A percentile compares a stretch with the other conserved stretches of the same genome.
Evolutionary conservation across 331 rosid genomes (phyloP).

Genomic region (Prunus yedoensis): DNA sequence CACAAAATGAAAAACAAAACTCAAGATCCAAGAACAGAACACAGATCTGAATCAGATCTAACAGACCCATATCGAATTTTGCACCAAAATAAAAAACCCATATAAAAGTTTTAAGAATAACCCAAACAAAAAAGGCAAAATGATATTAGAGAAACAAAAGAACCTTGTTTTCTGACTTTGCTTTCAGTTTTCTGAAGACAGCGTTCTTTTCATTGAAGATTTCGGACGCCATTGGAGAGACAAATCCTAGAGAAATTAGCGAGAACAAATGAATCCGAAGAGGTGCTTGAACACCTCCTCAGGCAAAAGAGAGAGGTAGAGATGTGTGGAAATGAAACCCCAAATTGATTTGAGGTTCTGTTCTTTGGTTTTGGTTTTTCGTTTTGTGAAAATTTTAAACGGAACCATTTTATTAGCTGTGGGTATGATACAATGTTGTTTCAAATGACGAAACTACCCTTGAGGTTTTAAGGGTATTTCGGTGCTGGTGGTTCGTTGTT

Average conservation of each 20-base stretch:
- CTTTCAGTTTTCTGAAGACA: slow-evolving; percentile 73
- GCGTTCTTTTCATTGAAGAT: slow-evolving; percentile 60
- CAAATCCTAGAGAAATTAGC: not conserved
- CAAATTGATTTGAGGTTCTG: not conserved
- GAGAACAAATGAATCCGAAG: slow-evolving; percentile 30
- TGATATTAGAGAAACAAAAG: not conserved
- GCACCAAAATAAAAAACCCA: not conserved
- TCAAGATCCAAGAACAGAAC: slow-evolving; percentile 18
- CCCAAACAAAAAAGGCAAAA: not conserved
- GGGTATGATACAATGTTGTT: not conserved
- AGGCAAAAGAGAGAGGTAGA: slow-evolving; percentile 12
- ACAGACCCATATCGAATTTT: slow-evolving; percentile 20
- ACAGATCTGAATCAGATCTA: slow-evolving; percentile 63
- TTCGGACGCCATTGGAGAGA: slow-evolving; percentile 66
- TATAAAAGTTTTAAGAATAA: too few relatives aligned
- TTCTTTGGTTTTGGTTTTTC: not conserved
- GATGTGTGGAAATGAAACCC: slow-evolving; percentile 8
- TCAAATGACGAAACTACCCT: slow-evolving; percentile 24
- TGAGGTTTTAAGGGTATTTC: not conserved
- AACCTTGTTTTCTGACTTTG: slow-evolving; percentile 92
- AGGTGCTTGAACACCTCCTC: slow-evolving; percentile 55
- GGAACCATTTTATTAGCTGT: slow-evolving; percentile 5
- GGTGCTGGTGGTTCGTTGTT: not conserved
- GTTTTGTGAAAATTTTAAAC: not conserved
- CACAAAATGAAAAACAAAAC: not conserved